phyloP scores from a whole-genome alignment of 768 basidiomycete species.

The Suillus spraguei region DNA sequence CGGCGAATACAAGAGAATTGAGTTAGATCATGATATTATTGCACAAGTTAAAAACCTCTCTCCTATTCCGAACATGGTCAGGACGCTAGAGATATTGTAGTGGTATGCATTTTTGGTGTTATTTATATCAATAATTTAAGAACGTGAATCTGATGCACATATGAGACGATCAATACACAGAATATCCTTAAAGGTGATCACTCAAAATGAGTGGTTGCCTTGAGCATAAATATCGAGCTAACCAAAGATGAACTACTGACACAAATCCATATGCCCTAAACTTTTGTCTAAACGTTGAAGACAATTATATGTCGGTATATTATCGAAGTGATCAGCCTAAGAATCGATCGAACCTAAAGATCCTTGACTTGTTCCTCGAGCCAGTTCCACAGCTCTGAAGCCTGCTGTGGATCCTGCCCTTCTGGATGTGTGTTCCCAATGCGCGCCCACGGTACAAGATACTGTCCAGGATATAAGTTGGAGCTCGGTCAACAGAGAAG shows the following conservation, averaged over 20 bases:
- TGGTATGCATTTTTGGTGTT: no score
- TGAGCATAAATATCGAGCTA: neutral
- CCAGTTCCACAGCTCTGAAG: slow-evolving; percentile 46
- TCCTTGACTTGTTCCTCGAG: slow-evolving; percentile 46
- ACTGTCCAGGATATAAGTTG: slow-evolving; percentile 30
- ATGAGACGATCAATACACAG: no score
- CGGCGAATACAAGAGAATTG: no score
- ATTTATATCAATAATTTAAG: no score
- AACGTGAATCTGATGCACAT: no score
- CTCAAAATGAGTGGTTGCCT: neutral
- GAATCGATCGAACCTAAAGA: slow-evolving; percentile 12
- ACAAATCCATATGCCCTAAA: no score
- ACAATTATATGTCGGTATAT: neutral
- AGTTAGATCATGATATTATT: no score
- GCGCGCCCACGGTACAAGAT: slow-evolving; percentile 50
- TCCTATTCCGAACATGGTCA: no score
- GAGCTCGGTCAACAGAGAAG: neutral
- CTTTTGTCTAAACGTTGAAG: neutral
- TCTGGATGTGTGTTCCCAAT: slow-evolving; percentile 34
- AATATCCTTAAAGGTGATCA: neutral
- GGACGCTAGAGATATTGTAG: no score
- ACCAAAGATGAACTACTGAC: neutral
- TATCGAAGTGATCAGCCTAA: neutral
- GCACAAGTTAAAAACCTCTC: no score
- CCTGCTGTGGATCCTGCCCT: slow-evolving; percentile 37